Percentiles rank a stretch among this genome's conserved stretches.
phyloP scores from a whole-genome alignment of 2,329 filamentous ascomycete genomes.

The Plectosphaerella cucumerina region DNA sequence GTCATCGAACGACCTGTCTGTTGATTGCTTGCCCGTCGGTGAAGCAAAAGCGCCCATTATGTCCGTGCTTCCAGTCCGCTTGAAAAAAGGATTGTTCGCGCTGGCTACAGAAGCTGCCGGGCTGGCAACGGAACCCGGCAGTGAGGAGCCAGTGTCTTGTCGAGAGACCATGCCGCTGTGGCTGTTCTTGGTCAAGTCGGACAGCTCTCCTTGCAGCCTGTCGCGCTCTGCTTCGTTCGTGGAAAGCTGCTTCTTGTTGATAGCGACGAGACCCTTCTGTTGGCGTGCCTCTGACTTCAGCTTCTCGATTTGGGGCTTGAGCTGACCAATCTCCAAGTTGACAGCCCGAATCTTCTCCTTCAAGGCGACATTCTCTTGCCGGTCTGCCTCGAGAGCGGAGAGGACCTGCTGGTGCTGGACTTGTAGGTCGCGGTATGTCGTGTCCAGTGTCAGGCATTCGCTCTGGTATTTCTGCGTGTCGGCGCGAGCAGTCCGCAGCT shows the following conservation, averaged over 20 bases:
- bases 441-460: slow-evolving; percentile 80
- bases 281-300: slow-evolving; percentile 87
- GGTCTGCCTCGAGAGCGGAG: slow-evolving; percentile 74
- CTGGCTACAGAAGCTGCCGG: slow-evolving; percentile 65
- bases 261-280: slow-evolving; percentile 92
- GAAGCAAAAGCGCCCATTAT: slow-evolving; percentile 51
- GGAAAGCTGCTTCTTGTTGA: slow-evolving; percentile 95
- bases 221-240: slow-evolving; percentile 88
- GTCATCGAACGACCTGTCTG: slow-evolving; percentile 75
- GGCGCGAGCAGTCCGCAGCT: slow-evolving; percentile 68
- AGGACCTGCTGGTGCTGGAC: slow-evolving; percentile 75
- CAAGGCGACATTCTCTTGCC: slow-evolving; percentile 79
- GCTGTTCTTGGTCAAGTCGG: slow-evolving; percentile 56
- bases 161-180: slow-evolving; percentile 55
- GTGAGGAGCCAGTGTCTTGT: slow-evolving; percentile 48
- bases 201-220: slow-evolving; percentile 76
- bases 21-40: slow-evolving; percentile 41
- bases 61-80: slow-evolving; percentile 60
- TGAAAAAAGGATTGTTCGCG: slow-evolving; percentile 94
- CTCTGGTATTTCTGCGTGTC: slow-evolving; percentile 82
- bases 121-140: slow-evolving; percentile 55
- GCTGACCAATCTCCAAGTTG: slow-evolving; percentile 75
- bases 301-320: slow-evolving; percentile 92
- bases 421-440: slow-evolving; percentile 74
- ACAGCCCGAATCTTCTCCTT: slow-evolving; percentile 84